Percentiles rank a stretch among this genome's conserved stretches.
These are phyloP conservation scores for Cercophora samala DNA, from an alignment of 495 filamentous ascomycete genomes.

Conservation along the genomic window DNA sequence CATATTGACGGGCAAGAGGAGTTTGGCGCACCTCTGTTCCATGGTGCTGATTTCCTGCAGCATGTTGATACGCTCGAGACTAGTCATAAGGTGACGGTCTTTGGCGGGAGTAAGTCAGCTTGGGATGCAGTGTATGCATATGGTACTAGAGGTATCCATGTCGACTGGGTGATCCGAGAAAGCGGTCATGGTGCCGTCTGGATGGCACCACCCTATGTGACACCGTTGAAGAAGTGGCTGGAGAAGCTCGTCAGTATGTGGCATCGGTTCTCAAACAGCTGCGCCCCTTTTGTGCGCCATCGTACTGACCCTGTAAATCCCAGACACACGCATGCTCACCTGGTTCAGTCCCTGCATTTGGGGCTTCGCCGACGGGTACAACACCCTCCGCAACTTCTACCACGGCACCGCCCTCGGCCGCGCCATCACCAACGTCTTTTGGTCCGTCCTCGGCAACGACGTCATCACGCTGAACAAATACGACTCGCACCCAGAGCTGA, in stretches of 20 bases:
- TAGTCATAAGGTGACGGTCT: constrained; percentile 51
- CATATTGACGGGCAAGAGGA: constrained; percentile 36
- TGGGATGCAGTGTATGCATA: constrained; percentile 74
- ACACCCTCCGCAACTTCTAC: constrained; percentile 48
- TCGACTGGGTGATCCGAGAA: constrained; percentile 76
- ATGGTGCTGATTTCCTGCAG: constrained; percentile 54
- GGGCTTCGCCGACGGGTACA: constrained; percentile 43
- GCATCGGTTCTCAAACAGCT: neutral
- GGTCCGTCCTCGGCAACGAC: constrained; percentile 58
- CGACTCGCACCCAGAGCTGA: constrained; percentile 58
- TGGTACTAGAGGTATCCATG: constrained; percentile 59
- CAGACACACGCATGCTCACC: constrained; percentile 41
- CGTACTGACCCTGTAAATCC: neutral
- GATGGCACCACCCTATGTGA: constrained; percentile 60
- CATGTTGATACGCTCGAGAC: constrained; percentile 34
- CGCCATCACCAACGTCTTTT: constrained; percentile 66
- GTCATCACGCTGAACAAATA: constrained; percentile 57
- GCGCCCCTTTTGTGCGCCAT: neutral
- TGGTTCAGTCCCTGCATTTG: constrained; percentile 49
- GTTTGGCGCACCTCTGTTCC: constrained; percentile 57
- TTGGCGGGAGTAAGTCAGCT: constrained; percentile 71
- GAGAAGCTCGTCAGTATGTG: constrained; percentile 58
- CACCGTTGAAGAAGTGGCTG: constrained; percentile 44
- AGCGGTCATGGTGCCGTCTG: constrained; percentile 70
- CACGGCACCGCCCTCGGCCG: constrained; percentile 67